These are phyloP conservation scores for Samsoniella hepiali DNA, from an alignment of 2,329 filamentous ascomycete genomes.

Conservation along the genomic window DNA sequence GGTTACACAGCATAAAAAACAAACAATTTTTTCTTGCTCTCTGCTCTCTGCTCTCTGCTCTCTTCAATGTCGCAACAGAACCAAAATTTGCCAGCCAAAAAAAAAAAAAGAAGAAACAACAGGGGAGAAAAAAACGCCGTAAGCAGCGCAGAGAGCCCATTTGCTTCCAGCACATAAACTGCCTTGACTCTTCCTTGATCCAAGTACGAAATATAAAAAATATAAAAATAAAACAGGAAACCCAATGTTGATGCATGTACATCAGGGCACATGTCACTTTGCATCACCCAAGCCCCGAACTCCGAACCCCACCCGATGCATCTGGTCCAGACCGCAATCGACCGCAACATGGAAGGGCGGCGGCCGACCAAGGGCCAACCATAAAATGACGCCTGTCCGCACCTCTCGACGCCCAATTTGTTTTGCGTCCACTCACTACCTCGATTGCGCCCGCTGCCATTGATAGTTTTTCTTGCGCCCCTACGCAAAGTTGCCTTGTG, in stretches of 20 bases:
- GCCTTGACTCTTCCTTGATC: not conserved
- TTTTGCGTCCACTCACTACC: not conserved
- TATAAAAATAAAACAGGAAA: not conserved
- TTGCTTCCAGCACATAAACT: not conserved
- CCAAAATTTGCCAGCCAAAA: not conserved
- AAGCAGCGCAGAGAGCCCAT: not conserved
- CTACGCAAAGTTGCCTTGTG: slow-evolving; percentile 40
- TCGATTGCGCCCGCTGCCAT: not conserved
- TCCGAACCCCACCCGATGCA: slow-evolving; percentile 22
- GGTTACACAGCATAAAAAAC: slow-evolving; percentile 6
- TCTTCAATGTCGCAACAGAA: not conserved
- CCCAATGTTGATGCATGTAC: not conserved
- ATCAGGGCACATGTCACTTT: slow-evolving; percentile 7
- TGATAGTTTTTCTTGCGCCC: slow-evolving; percentile 17
- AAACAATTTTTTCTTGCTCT: slow-evolving; percentile 4
- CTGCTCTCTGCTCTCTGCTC: not conserved
- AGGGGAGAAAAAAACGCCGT: not conserved
- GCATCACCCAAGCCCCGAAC: slow-evolving; percentile 16
- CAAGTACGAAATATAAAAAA: not conserved
- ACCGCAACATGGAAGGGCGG: slow-evolving; percentile 18
- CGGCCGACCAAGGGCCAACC: slow-evolving; percentile 1
- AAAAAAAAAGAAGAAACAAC: not conserved
- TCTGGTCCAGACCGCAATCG: slow-evolving; percentile 29
- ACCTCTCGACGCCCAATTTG: not conserved
- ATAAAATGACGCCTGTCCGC: slow-evolving; percentile 13